These are phyloP conservation scores for Didymella exigua DNA, from an alignment of 2,329 filamentous ascomycete species.

Conservation along the genomic window DNA sequence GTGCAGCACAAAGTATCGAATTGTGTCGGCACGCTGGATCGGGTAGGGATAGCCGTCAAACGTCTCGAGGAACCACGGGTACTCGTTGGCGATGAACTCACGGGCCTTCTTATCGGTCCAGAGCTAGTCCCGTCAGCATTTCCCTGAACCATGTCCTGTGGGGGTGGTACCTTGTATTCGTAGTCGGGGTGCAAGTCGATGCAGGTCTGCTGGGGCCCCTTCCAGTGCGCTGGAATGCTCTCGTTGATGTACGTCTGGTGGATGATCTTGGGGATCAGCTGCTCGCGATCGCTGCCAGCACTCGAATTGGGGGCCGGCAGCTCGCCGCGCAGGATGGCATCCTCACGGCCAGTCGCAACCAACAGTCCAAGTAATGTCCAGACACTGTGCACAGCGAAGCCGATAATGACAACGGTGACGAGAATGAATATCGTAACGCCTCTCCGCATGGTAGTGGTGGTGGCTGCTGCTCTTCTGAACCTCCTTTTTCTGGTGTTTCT, in stretches of 20 bases:
- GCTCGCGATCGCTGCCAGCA: slow-evolving; percentile 60
- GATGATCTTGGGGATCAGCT: slow-evolving; percentile 76
- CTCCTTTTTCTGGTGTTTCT: slow-evolving; percentile 30
- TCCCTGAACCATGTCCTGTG: not conserved
- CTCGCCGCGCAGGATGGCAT: slow-evolving; percentile 70
- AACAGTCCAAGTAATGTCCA: slow-evolving; percentile 74
- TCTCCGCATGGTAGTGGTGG: slow-evolving; percentile 60
- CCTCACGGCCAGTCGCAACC: slow-evolving; percentile 68
- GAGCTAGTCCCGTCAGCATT: slow-evolving; percentile 56
- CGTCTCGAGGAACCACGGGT: slow-evolving; percentile 77
- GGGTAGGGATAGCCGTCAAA: slow-evolving; percentile 76
- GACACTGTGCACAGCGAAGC: slow-evolving; percentile 68
- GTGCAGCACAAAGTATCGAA: slow-evolving; percentile 78
- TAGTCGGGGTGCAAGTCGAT: slow-evolving; percentile 71
- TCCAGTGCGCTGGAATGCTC: slow-evolving; percentile 70
- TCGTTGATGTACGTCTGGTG: slow-evolving; percentile 78
- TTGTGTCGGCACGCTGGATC: slow-evolving; percentile 78
- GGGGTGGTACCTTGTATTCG: slow-evolving; percentile 67
- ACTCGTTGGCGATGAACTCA: slow-evolving; percentile 72
- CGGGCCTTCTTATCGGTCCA: slow-evolving; percentile 76
- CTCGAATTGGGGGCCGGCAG: slow-evolving; percentile 69
- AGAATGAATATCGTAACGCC: slow-evolving; percentile 67
- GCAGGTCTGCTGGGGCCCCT: slow-evolving; percentile 68
- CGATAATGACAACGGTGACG: slow-evolving; percentile 67
- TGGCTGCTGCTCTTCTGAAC: slow-evolving; percentile 5